phyloP scores from a whole-genome alignment of 352 stramenopile species.

The Halophytophthora polymorphica region DNA sequence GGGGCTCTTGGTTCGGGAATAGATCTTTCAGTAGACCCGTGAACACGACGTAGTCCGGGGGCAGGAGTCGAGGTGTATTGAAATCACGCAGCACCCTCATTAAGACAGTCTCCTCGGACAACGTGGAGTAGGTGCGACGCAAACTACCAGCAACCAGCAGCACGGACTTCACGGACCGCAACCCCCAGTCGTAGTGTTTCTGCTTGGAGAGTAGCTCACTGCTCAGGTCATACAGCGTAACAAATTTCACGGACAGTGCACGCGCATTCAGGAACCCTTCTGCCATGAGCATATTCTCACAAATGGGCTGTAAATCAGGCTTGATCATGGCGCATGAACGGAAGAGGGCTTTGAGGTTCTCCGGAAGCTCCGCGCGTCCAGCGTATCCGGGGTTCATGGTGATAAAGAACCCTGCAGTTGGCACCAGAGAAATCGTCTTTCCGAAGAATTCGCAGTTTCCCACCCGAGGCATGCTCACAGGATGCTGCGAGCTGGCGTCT shows the following conservation, averaged over 20 bases:
- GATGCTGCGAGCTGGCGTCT: constrained; percentile 22
- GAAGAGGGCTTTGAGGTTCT: constrained; percentile 93
- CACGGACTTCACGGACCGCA: constrained; percentile 95
- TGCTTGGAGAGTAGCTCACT: constrained; percentile 85
- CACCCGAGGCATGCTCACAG: constrained; percentile 30
- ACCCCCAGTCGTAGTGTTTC: constrained; percentile 94
- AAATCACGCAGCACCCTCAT: constrained; percentile 96
- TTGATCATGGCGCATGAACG: constrained; percentile 92
- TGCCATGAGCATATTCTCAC: constrained; percentile 95
- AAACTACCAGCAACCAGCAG: constrained; percentile 93
- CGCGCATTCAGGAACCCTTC: constrained; percentile 90
- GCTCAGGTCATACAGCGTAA: constrained; percentile 88
- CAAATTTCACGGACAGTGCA: constrained; percentile 84
- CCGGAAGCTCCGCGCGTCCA: constrained; percentile 87
- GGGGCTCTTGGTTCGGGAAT: constrained; percentile 74
- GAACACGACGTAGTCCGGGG: constrained; percentile 93
- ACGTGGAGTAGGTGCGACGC: constrained; percentile 80
- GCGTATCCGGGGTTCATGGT: constrained; percentile 95
- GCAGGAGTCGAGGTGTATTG: constrained; percentile 93
- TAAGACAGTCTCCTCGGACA: constrained; percentile 89
- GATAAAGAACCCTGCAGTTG: constrained; percentile 91
- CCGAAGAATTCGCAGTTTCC: constrained; percentile 90
- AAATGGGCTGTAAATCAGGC: constrained; percentile 89
- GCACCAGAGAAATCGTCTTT: constrained; percentile 78
- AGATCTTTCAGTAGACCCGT: constrained; percentile 92